phyloP scores from a whole-genome alignment of 495 filamentous ascomycete genomes.

The Eremomyces bilateralis region DNA sequence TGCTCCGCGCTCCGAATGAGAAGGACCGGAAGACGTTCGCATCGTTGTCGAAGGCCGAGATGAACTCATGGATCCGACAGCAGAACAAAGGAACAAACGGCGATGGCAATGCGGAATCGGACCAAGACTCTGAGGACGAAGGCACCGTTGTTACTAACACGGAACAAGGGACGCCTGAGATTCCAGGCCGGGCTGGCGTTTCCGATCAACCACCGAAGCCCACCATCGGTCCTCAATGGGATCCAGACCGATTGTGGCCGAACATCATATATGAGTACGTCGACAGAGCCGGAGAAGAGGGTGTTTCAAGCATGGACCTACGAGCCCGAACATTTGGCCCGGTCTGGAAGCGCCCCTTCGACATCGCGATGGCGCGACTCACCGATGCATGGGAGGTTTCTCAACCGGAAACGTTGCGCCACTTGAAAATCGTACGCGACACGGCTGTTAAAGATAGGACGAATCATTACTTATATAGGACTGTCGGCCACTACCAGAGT shows the following conservation, averaged over 20 bases:
- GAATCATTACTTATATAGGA: constrained; percentile 37
- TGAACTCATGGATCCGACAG: not conserved
- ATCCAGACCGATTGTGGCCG: constrained; percentile 25
- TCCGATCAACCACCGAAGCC: not conserved
- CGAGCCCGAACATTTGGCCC: constrained; percentile 27
- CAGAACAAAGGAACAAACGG: not conserved
- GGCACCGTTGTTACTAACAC: not conserved
- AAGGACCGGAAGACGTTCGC: constrained; percentile 40
- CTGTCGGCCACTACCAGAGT: constrained; percentile 30
- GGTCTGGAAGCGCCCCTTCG: constrained; percentile 36
- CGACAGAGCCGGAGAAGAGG: constrained; percentile 26
- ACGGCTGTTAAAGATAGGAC: constrained; percentile 28
- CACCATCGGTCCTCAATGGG: constrained; percentile 29
- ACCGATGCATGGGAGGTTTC: constrained; percentile 37
- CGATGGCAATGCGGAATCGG: not conserved
- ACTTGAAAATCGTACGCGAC: constrained; percentile 42
- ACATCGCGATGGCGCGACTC: constrained; percentile 31
- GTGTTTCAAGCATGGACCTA: constrained; percentile 30
- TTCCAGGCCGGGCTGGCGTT: not conserved
- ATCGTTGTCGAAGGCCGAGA: no score
- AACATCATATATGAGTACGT: constrained; percentile 35
- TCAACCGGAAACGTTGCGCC: constrained; percentile 39
- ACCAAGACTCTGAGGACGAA: not conserved
- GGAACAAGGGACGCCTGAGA: not conserved
- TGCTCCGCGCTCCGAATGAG: constrained; percentile 46